These are phyloP conservation scores for Geranium brycei DNA, from an alignment of 345 rosid genomes.

Conservation along the genomic window DNA sequence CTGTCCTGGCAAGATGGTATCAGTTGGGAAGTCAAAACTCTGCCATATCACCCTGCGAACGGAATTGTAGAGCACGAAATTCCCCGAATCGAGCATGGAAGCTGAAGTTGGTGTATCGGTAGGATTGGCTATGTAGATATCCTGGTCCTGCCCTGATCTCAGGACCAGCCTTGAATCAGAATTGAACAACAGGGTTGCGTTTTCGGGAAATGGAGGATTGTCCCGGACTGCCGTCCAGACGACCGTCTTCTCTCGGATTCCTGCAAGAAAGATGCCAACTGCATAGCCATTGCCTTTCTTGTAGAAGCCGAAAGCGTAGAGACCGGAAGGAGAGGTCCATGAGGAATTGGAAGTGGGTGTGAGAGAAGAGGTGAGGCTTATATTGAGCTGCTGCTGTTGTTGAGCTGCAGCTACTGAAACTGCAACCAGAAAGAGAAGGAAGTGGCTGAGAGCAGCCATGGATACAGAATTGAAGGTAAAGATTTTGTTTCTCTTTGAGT, in stretches of 20 bases:
- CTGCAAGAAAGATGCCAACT: constrained; percentile 19
- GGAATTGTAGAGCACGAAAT: constrained; percentile 22
- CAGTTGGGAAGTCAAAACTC: constrained; percentile 14
- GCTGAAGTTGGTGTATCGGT: constrained; percentile 7
- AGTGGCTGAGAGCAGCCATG: background rate
- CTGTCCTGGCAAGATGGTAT: constrained; percentile 20
- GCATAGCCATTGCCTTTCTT: constrained; percentile 12
- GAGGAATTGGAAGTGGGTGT: constrained; percentile 6
- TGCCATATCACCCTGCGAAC: constrained; percentile 14
- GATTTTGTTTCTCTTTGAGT: no score
- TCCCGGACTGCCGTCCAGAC: constrained; percentile 17
- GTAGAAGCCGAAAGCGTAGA: constrained; percentile 25
- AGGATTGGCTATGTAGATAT: background rate
- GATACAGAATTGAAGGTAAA: background rate
- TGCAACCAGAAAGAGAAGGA: background rate
- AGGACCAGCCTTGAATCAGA: constrained; percentile 11
- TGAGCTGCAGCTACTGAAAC: constrained; percentile 10
- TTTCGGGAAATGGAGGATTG: constrained; percentile 5
- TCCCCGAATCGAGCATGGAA: constrained; percentile 23
- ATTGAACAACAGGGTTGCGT: constrained; percentile 7
- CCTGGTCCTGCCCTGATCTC: background rate
- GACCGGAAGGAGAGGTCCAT: constrained; percentile 28
- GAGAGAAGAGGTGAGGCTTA: constrained; percentile 12
- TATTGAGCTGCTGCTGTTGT: constrained; percentile 14
- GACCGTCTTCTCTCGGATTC: constrained; percentile 4